phyloP scores from a whole-genome alignment of 768 basidiomycete genomes.

The Postia placenta region DNA sequence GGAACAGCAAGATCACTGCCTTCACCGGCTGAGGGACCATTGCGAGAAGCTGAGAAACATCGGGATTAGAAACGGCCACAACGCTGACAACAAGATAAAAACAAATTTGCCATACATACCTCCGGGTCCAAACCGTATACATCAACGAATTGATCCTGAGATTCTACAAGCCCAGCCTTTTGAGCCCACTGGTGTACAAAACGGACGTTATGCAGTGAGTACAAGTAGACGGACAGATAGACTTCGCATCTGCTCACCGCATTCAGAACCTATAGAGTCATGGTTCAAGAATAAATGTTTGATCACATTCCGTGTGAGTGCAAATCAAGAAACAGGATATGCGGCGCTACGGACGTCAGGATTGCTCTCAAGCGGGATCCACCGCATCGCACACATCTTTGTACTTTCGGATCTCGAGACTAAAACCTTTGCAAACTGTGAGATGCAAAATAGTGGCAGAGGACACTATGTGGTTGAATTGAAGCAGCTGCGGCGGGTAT shows the following conservation, averaged over 20 bases:
- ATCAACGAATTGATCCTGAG: conserved; percentile 53
- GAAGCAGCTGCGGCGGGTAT: no score
- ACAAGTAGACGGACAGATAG: no score
- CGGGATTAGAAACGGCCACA: neutral
- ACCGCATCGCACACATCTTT: conserved; percentile 27
- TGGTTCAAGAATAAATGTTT: no score
- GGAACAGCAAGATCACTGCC: conserved; percentile 85
- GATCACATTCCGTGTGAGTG: no score
- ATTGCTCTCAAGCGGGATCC: conserved; percentile 82
- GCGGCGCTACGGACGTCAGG: conserved; percentile 36
- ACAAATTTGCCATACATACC: conserved; percentile 29
- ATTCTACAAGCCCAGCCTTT: conserved; percentile 54
- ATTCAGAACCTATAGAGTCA: conserved; percentile 38
- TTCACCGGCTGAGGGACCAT: conserved; percentile 72
- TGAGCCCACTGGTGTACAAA: conserved; percentile 47
- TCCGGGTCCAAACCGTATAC: conserved; percentile 69
- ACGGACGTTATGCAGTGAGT: no score
- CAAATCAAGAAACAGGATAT: neutral
- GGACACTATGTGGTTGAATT: no score
- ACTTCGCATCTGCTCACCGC: conserved; percentile 30
- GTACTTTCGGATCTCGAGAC: no score
- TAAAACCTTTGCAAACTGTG: no score
- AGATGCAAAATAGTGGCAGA: no score
- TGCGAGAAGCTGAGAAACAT: conserved; percentile 46
- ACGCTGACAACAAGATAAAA: neutral